Conservation (phyloP, 495 filamentous ascomycete species). For the Neurospora intermedia region DNA sequence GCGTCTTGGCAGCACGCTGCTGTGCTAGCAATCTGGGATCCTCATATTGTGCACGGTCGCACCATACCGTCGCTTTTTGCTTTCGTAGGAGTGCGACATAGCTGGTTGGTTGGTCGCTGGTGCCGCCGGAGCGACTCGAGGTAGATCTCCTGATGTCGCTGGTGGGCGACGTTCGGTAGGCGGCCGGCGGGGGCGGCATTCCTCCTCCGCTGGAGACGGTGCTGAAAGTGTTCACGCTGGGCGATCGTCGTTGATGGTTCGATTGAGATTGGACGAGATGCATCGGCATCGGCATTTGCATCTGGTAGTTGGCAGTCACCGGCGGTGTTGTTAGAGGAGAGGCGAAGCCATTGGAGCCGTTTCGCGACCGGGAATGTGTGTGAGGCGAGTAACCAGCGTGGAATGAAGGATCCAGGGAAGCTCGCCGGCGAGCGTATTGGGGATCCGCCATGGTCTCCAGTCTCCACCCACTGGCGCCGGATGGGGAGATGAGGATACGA, state of each 20-base stretch:
- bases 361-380: background rate
- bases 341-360: conserved; percentile 2
- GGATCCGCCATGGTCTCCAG: conserved; percentile 14
- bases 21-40: conserved; percentile 74
- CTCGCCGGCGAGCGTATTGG: conserved; percentile 19
- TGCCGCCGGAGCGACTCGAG: conserved; percentile 59
- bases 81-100: conserved; percentile 92
- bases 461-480: conserved; percentile 8
- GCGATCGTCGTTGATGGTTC: conserved; percentile 48
- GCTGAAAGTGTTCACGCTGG: conserved; percentile 67
- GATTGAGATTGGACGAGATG: conserved; percentile 27
- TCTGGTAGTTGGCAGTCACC: conserved; percentile 5
- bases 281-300: conserved; percentile 2
- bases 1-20: conserved; percentile 70
- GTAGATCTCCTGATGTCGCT: conserved; percentile 61
- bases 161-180: conserved; percentile 40
- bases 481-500: background rate
- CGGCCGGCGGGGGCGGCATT: conserved; percentile 28
- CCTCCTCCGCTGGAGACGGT: conserved; percentile 45
- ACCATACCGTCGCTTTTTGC: conserved; percentile 98
- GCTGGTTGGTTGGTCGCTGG: conserved; percentile 48
- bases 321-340: conserved; percentile 3
- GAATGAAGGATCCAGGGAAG: conserved; percentile 26
- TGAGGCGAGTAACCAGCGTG: conserved; percentile 32
- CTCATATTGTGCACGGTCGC: conserved; percentile 86